Percentiles rank a stretch among this genome's conserved stretches.
phyloP scores from a whole-genome alignment of 2,329 filamentous ascomycete genomes.

The Pseudohalonectria lignicola region DNA sequence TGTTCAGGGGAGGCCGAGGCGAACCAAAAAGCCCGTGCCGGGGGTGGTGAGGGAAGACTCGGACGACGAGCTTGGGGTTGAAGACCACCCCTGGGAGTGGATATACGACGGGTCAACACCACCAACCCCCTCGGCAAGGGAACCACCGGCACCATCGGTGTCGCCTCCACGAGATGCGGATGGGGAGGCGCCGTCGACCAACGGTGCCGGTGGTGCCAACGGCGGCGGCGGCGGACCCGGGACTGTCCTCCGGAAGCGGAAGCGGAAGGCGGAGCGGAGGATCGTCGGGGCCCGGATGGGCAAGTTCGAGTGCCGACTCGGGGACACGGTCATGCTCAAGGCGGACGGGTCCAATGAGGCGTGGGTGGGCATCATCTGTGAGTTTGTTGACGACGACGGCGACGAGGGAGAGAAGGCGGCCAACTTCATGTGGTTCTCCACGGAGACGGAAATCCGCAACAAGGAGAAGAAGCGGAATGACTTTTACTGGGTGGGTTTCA shows the following conservation, averaged over 20 bases:
- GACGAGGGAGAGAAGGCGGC: constrained; percentile 69
- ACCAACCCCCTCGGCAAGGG: constrained; percentile 3
- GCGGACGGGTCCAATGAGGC: constrained; percentile 72
- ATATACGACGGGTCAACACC: constrained; percentile 44
- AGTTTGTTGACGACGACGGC: constrained; percentile 60
- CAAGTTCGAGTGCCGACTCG: constrained; percentile 66
- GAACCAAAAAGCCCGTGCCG: constrained; percentile 19
- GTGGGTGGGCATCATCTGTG: constrained; percentile 84
- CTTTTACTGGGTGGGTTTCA: constrained; percentile 49
- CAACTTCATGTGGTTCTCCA: constrained; percentile 93
- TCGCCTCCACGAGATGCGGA: too few species aligned
- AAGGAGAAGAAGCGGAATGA: constrained; percentile 74
- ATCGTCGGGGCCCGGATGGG: constrained; percentile 81
- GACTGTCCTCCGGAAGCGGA: constrained; percentile 25
- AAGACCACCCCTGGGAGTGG: constrained; percentile 71
- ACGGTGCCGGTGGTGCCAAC: constrained; percentile 1
- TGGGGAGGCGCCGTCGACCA: background rate
- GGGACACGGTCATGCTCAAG: constrained; percentile 79
- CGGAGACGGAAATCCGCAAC: constrained; percentile 78
- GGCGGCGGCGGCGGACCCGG: constrained; percentile 4
- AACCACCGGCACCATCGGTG: too few species aligned
- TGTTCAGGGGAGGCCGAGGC: background rate
- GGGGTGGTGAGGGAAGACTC: constrained; percentile 67
- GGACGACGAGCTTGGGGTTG: constrained; percentile 71
- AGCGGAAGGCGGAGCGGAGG: constrained; percentile 22